A percentile compares a stretch with the other conserved stretches of the same genome.
Evolutionary conservation across 495 filamentous ascomycete species (phyloP).

Genomic region (Pseudotulostoma volvatum): DNA sequence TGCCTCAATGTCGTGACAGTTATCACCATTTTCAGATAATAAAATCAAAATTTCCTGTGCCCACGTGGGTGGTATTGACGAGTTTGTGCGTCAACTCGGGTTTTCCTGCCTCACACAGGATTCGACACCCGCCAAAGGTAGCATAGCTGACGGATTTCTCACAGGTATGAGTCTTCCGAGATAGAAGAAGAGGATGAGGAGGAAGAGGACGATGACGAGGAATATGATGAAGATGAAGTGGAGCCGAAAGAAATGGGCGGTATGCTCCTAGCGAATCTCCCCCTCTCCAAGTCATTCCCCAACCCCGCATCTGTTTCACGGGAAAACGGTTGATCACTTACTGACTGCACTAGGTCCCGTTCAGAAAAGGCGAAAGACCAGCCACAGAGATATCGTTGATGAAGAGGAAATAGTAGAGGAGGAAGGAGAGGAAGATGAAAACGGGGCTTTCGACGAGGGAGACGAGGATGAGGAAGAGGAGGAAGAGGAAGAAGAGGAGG

Average conservation of each 20-base stretch:
- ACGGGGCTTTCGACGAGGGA: slow-evolving; percentile 1
- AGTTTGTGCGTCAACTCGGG: background rate
- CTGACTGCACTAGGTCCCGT: background rate
- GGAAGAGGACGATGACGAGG: slow-evolving; percentile 16
- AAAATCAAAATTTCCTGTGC: background rate
- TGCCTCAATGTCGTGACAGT: slow-evolving; percentile 2
- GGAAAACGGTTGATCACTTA: background rate
- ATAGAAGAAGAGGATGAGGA: slow-evolving; percentile 30
- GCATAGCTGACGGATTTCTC: slow-evolving; percentile 2
- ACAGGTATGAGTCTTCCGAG: slow-evolving; percentile 38
- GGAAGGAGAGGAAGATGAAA: slow-evolving; percentile 1
- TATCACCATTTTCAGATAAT: background rate
- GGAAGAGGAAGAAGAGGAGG: slow-evolving; percentile 2
- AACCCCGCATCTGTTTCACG: background rate
- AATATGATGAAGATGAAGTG: slow-evolving; percentile 14
- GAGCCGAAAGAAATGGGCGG: slow-evolving; percentile 11
- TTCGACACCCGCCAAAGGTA: background rate
- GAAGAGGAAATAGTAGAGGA: slow-evolving; percentile 8
- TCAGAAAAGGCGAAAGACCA: slow-evolving; percentile 10
- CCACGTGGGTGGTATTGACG: background rate
- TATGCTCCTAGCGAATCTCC: background rate
- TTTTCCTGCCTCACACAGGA: background rate
- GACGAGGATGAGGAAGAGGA: slow-evolving; percentile 1
- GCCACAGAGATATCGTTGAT: slow-evolving; percentile 15
- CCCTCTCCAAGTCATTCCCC: background rate